phyloP scores from a whole-genome alignment of 2,329 filamentous ascomycete species.

The Sclerotinia minor region DNA sequence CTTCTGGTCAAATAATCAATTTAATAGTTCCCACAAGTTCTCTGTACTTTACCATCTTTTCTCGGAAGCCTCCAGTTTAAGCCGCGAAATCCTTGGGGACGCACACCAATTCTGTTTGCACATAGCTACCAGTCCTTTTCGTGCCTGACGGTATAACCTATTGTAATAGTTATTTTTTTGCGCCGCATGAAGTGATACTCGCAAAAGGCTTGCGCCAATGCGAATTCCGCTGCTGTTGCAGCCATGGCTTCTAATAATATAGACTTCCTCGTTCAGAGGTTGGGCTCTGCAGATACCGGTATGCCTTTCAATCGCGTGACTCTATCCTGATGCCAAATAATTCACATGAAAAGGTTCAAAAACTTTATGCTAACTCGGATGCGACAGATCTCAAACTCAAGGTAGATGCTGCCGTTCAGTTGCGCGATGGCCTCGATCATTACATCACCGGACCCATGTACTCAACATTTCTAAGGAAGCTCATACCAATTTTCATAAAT shows the following conservation, averaged over 20 bases:
- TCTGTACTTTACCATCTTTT: constrained; percentile 1
- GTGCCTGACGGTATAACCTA: constrained; percentile 4
- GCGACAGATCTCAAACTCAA: constrained; percentile 74
- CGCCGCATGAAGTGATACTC: constrained; percentile 22
- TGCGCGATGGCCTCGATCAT: constrained; percentile 89
- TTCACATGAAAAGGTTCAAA: not conserved
- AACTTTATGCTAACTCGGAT: constrained; percentile 27
- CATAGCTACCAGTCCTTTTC: constrained; percentile 12
- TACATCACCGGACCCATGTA: constrained; percentile 80
- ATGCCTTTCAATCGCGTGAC: constrained; percentile 23
- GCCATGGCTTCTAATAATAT: constrained; percentile 61
- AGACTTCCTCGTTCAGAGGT: constrained; percentile 60
- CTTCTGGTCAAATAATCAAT: not conserved
- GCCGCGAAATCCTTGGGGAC: constrained; percentile 3
- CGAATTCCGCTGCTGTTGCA: constrained; percentile 47
- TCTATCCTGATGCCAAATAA: constrained; percentile 9
- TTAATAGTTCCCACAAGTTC: not conserved
- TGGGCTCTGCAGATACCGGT: constrained; percentile 49
- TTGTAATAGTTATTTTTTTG: constrained; percentile 3
- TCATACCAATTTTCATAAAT: constrained; percentile 86
- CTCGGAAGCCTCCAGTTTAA: not conserved
- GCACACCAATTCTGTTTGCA: constrained; percentile 8
- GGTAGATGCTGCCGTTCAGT: constrained; percentile 76
- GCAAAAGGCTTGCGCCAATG: constrained; percentile 35
- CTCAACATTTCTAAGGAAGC: constrained; percentile 75